Conservation (phyloP, 176 grass and related monocot genomes). For the Phragmites australis region DNA sequence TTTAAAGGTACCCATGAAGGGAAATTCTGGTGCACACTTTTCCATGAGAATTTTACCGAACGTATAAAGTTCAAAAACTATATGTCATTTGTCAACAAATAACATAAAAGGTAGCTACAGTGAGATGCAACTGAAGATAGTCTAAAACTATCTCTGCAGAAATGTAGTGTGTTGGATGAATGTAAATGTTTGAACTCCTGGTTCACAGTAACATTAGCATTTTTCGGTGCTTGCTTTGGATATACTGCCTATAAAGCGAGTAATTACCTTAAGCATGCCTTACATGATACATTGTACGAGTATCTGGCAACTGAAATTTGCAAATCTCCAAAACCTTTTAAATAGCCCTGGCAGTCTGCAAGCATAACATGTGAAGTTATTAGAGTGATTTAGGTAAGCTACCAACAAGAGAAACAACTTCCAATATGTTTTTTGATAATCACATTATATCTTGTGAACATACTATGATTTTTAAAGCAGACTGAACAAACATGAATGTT, state of each 20-base stretch:
- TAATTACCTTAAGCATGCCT: constrained; percentile 7
- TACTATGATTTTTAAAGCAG: not conserved
- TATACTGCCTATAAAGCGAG: constrained; percentile 19
- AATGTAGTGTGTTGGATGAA: constrained; percentile 6
- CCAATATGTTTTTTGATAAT: not conserved
- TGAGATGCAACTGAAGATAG: constrained; percentile 25
- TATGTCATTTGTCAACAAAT: constrained; percentile 2
- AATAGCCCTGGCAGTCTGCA: constrained; percentile 10
- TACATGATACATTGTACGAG: not conserved
- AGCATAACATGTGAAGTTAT: constrained; percentile 19
- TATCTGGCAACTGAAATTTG: constrained; percentile 11
- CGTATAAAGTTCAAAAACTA: not conserved
- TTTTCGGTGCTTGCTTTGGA: not conserved
- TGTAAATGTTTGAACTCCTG: constrained; percentile 10
- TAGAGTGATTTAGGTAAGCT: constrained; percentile 1
- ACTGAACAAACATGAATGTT: not conserved
- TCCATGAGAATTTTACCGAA: not conserved
- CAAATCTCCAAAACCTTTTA: constrained; percentile 12
- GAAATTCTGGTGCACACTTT: not conserved
- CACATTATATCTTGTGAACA: not conserved
- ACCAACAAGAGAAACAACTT: constrained; percentile 21
- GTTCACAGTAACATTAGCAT: not conserved
- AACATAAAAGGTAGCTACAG: not conserved
- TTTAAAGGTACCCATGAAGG: not conserved
- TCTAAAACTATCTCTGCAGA: constrained; percentile 13